These are phyloP conservation scores for Ilyonectria sp. DNA, from an alignment of 2,329 filamentous ascomycete genomes.

Conservation along the genomic window DNA sequence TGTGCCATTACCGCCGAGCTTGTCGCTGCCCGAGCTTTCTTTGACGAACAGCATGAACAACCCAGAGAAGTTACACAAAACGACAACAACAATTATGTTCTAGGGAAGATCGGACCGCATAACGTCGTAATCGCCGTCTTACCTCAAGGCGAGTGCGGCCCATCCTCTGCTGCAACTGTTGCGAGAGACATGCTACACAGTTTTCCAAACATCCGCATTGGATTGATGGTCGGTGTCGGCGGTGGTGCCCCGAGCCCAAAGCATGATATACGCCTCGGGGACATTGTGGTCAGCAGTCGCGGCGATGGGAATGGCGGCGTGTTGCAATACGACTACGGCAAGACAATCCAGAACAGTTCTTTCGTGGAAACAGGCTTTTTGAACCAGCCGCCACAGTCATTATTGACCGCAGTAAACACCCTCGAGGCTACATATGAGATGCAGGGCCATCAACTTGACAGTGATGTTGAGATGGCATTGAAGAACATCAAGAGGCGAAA, in stretches of 20 bases:
- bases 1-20: neutral
- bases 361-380: constrained; percentile 15
- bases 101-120: neutral
- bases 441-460: constrained; percentile 29
- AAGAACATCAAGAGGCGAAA: neutral
- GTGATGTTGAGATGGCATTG: neutral
- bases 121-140: neutral
- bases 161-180: neutral
- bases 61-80: neutral
- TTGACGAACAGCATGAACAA: neutral
- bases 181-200: constrained; percentile 28
- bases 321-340: constrained; percentile 44
- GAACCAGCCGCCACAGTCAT: neutral
- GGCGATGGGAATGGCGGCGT: constrained; percentile 18
- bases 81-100: neutral
- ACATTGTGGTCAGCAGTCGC: constrained; percentile 36
- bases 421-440: constrained; percentile 8
- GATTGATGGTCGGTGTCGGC: constrained; percentile 33
- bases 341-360: constrained; percentile 24
- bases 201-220: constrained; percentile 50
- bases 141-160: neutral
- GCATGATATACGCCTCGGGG: constrained; percentile 51
- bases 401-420: neutral
- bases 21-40: neutral
- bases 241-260: constrained; percentile 52